These are phyloP conservation scores for Aspergillus hortae DNA, from an alignment of 2,329 filamentous ascomycete genomes.

Conservation along the genomic window DNA sequence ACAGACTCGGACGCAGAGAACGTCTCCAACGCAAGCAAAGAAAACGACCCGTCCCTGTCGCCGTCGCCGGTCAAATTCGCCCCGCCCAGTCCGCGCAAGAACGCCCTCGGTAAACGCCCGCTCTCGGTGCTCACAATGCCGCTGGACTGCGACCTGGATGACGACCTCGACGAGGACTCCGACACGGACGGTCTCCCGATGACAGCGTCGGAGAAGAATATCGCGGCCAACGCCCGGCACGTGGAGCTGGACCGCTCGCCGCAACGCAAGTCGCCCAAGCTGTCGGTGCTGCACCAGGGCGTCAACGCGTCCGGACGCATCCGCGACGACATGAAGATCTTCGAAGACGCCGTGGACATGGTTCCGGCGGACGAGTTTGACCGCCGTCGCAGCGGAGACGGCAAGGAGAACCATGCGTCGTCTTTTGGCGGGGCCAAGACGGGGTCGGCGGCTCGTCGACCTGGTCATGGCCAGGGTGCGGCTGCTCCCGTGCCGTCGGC, in stretches of 20 bases:
- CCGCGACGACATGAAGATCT: conserved; percentile 29
- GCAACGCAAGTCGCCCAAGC: conserved; percentile 35
- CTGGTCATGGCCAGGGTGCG: background rate
- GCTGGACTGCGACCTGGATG: conserved; percentile 21
- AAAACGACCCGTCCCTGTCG: conserved; percentile 47
- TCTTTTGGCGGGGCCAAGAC: conserved; percentile 12
- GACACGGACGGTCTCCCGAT: conserved; percentile 21
- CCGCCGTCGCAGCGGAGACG: conserved; percentile 15
- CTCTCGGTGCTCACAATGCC: conserved; percentile 39
- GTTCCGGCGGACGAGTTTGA: conserved; percentile 7
- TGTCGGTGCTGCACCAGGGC: conserved; percentile 21
- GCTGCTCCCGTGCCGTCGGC: conserved; percentile 3
- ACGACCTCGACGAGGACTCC: conserved; percentile 20
- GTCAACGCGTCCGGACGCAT: conserved; percentile 22
- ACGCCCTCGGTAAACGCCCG: conserved; percentile 39
- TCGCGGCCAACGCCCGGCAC: conserved; percentile 31
- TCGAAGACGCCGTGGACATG: conserved; percentile 26
- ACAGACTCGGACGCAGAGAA: conserved; percentile 27
- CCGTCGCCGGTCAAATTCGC: conserved; percentile 32
- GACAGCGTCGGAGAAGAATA: conserved; percentile 40
- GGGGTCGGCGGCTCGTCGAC: conserved; percentile 1
- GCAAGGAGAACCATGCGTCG: conserved; percentile 21
- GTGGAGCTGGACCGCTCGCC: conserved; percentile 19
- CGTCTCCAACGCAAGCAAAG: conserved; percentile 40
- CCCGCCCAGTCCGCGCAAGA: conserved; percentile 36